Evolutionary conservation across 306 rosid species (phyloP), one percentile per base, ranked within the genome.

Genomic region (Urtica urens): DNA sequence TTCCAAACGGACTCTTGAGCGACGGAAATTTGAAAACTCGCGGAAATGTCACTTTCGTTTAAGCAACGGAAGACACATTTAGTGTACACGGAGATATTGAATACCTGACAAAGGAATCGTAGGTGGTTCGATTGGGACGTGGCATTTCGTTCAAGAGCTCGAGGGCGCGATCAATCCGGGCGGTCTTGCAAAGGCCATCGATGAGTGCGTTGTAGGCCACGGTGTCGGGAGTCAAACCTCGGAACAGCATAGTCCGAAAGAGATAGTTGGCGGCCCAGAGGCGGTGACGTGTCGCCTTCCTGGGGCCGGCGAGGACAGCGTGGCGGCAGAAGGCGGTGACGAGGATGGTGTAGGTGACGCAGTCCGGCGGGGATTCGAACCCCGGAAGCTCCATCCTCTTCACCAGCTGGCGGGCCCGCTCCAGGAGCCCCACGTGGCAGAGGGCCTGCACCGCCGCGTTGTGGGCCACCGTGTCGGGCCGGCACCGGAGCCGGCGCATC

Each of bases 351-450:
- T 84, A 88, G 3, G 97, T 88, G 27, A 70, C 72, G 0, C 65
- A 56, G 50, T 90, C 97, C 0, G 97, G 87, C 9, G 87, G 90
- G 59, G 86, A 84, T 22, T 65, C 57, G 58, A 84, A 84, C 3
- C 97, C 97, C 0, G 92, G 95, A 10, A 88, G 57, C 62, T 81
- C 93, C 97, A 88, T 88, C 49, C 81, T 90, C 68, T 88, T 78
- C 59, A 90, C 58, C 62, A 90, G 47, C 46, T 64, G 67, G 58
- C 80, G 70, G 0, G 97, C 93, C 64, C 77, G 84, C 16, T 60
- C 59, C 58, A 84, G 84, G 34, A 74, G 72, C 37, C 92, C 94
- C 52, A 81, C 75, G 30, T 78, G 59, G 38, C 95, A 84, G 29
- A 81, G 79, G 14, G 82, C 95, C 48, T 63, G 33, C 17, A 90